Conservation (phyloP, 805 yeast genomes). For the Ogataea salicorniae region DNA sequence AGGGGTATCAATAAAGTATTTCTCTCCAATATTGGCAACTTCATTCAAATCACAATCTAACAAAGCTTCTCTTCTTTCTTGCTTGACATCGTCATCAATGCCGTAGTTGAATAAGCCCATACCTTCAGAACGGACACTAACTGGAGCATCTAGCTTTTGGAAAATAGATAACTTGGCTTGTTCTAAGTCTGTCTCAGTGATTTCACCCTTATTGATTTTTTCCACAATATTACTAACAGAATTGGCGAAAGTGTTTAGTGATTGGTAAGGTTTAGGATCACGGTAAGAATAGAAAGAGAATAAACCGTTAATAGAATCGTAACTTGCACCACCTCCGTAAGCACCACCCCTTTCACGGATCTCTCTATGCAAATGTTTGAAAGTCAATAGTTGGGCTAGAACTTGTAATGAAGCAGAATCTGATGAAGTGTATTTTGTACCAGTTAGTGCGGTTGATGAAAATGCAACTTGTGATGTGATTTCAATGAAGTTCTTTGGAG, state of each 20-base stretch:
- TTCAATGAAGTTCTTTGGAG: slow-evolving; percentile 44
- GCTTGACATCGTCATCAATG: slow-evolving; percentile 73
- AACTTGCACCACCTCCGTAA: slow-evolving; percentile 91
- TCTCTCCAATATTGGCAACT: slow-evolving; percentile 59
- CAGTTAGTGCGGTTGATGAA: slow-evolving; percentile 61
- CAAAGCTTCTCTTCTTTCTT: slow-evolving; percentile 68
- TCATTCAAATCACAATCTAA: slow-evolving; percentile 62
- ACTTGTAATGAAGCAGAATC: slow-evolving; percentile 88
- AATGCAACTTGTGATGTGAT: slow-evolving; percentile 89
- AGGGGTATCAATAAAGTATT: slow-evolving; percentile 42
- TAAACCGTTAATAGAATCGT: slow-evolving; percentile 74
- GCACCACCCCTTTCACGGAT: slow-evolving; percentile 97
- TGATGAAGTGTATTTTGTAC: slow-evolving; percentile 57
- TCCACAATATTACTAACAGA: slow-evolving; percentile 43
- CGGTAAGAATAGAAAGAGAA: slow-evolving; percentile 86
- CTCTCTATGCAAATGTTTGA: slow-evolving; percentile 80
- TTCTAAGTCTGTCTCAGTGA: slow-evolving; percentile 57
- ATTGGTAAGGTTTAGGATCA: slow-evolving; percentile 80
- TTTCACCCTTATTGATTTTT: slow-evolving; percentile 18
- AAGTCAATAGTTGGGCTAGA: slow-evolving; percentile 72
- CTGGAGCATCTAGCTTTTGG: slow-evolving; percentile 89
- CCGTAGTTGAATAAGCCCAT: slow-evolving; percentile 58
- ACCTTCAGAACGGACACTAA: slow-evolving; percentile 77
- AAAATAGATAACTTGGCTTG: slow-evolving; percentile 89
- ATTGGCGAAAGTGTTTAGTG: slow-evolving; percentile 53